phyloP scores from a whole-genome alignment of 2,329 filamentous ascomycete genomes.

The Fusarium marasasianum region DNA sequence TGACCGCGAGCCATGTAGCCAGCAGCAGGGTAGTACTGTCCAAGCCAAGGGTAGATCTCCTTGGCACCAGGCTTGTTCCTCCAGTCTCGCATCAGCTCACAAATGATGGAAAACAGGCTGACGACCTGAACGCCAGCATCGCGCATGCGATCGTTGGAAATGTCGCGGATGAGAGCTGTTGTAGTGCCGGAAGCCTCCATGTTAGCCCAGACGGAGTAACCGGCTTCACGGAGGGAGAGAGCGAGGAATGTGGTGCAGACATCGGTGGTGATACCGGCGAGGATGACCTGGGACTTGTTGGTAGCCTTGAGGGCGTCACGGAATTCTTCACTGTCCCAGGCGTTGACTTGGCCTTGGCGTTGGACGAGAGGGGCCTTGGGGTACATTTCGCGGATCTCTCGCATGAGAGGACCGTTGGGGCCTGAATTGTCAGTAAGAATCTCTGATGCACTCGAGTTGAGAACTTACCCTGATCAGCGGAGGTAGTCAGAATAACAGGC shows the following conservation, averaged over 20 bases:
- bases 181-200: conserved; percentile 76
- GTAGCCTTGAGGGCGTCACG: conserved; percentile 70
- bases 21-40: conserved; percentile 72
- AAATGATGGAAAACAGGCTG: conserved; percentile 69
- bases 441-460: rapidly evolving
- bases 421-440: conserved; percentile 49
- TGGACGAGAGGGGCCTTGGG: conserved; percentile 72
- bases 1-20: conserved; percentile 71
- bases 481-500: conserved; percentile 76
- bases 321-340: conserved; percentile 80
- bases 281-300: conserved; percentile 74
- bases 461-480: conserved; percentile 59
- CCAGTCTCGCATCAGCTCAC: conserved; percentile 79
- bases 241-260: conserved; percentile 80
- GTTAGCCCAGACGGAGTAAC: conserved; percentile 79
- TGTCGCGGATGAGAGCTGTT: conserved; percentile 66
- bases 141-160: conserved; percentile 74
- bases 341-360: conserved; percentile 77
- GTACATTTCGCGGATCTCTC: conserved; percentile 74
- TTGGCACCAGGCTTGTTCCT: conserved; percentile 60
- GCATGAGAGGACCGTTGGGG: conserved; percentile 75
- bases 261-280: conserved; percentile 78
- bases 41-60: conserved; percentile 71
- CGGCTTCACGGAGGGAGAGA: conserved; percentile 74
- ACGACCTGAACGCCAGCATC: conserved; percentile 72